These are phyloP conservation scores for Candida sanyaensis DNA, from an alignment of 1,139 yeast species.

Conservation along the genomic window DNA sequence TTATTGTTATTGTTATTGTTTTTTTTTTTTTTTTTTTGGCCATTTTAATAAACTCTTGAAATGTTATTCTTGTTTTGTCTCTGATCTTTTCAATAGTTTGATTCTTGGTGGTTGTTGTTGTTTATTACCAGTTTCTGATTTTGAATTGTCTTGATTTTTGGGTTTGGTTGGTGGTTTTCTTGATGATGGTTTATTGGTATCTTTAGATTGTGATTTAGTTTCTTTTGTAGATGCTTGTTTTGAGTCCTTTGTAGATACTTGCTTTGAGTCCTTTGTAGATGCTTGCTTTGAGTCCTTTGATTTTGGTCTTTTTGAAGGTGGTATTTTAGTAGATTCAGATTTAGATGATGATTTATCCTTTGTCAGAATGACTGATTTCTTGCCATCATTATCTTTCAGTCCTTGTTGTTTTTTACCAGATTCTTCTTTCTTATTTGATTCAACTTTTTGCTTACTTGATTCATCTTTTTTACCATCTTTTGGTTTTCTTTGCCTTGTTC, in stretches of 20 bases:
- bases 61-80: not conserved
- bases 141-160: not conserved
- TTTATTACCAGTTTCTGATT: not conserved
- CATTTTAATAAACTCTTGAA: too few relatives aligned
- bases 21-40: too few relatives aligned
- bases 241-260: too few relatives aligned
- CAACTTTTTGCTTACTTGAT: not conserved
- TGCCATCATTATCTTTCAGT: not conserved
- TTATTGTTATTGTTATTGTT: too few relatives aligned
- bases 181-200: not conserved
- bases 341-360: not conserved
- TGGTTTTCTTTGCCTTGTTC: not conserved
- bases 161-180: not conserved
- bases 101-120: not conserved
- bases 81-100: slow-evolving; percentile 2
- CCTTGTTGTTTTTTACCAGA: too few relatives aligned
- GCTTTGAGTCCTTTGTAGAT: too few relatives aligned
- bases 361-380: not conserved
- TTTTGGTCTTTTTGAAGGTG: slow-evolving; percentile 1
- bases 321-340: not conserved
- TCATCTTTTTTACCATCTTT: not conserved
- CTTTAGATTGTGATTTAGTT: not conserved
- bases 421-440: not conserved
- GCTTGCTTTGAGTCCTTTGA: not conserved
- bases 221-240: too few relatives aligned